Evolutionary conservation across 2,329 filamentous ascomycete genomes (phyloP).

Genomic region (Epichloe aotearoae): DNA sequence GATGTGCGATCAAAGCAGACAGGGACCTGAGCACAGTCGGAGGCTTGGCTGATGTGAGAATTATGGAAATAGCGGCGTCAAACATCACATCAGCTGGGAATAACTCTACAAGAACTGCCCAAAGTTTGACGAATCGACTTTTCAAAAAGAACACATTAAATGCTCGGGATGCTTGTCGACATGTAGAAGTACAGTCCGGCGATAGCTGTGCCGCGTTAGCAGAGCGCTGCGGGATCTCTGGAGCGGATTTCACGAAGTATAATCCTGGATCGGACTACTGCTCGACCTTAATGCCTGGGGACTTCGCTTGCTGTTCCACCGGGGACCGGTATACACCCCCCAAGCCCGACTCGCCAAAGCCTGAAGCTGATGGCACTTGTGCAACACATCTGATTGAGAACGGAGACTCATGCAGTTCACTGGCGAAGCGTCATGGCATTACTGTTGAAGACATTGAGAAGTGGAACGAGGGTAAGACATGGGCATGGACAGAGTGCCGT

Average conservation of each 20-base stretch:
- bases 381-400: constrained; percentile 17
- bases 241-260: constrained; percentile 23
- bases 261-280: constrained; percentile 17
- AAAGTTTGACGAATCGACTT: too few species aligned
- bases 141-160: background rate
- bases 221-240: constrained; percentile 24
- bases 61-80: background rate
- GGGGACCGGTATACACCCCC: constrained; percentile 14
- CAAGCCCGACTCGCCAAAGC: constrained; percentile 20
- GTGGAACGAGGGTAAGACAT: constrained; percentile 16
- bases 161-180: constrained; percentile 7
- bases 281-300: constrained; percentile 11
- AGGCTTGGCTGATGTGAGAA: background rate
- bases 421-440: constrained; percentile 13
- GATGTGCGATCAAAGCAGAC: background rate
- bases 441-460: constrained; percentile 8
- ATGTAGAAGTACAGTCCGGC: constrained; percentile 19
- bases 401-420: constrained; percentile 19
- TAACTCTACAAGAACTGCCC: background rate
- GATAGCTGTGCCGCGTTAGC: constrained; percentile 26
- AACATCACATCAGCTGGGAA: background rate
- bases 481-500: constrained; percentile 13
- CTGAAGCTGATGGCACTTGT: constrained; percentile 23
- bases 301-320: constrained; percentile 23
- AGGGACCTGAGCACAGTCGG: background rate